Evolutionary conservation across 2,329 filamentous ascomycete genomes (phyloP).

Genomic region (Fusarium palustre): DNA sequence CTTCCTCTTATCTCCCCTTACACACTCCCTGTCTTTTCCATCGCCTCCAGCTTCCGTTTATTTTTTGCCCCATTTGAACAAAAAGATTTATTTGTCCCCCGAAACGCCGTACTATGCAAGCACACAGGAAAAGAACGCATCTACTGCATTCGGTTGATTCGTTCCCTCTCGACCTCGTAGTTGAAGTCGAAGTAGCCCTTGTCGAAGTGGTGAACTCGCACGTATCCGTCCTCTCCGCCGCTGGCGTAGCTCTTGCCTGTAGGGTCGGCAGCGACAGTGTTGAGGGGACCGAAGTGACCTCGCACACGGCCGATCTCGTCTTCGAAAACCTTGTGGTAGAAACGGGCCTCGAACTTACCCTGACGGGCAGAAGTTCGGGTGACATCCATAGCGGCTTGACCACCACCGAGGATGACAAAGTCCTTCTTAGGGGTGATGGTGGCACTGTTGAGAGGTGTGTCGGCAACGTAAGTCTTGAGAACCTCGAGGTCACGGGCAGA

Average conservation of each 20-base stretch:
- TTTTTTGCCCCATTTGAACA: slow-evolving; percentile 49
- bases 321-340: slow-evolving; percentile 99
- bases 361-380: slow-evolving; percentile 93
- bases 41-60: slow-evolving; percentile 35
- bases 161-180: slow-evolving; percentile 97
- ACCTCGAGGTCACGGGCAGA: slow-evolving; percentile 87
- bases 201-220: slow-evolving; percentile 98
- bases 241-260: slow-evolving; percentile 92
- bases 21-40: slow-evolving; percentile 29
- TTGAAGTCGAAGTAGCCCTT: slow-evolving; percentile 98
- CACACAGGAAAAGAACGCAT: slow-evolving; percentile 53
- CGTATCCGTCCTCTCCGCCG: slow-evolving; percentile 98
- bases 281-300: slow-evolving; percentile 96
- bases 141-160: slow-evolving; percentile 60
- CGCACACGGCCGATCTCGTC: slow-evolving; percentile 98
- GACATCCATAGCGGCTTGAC: slow-evolving; percentile 98
- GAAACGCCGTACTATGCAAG: slow-evolving; percentile 59
- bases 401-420: slow-evolving; percentile 97
- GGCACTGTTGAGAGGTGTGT: slow-evolving; percentile 96
- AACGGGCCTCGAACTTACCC: slow-evolving; percentile 98
- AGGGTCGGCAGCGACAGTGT: slow-evolving; percentile 95
- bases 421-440: slow-evolving; percentile 96
- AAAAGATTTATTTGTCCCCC: slow-evolving; percentile 47
- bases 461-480: slow-evolving; percentile 90
- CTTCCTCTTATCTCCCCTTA: slow-evolving; percentile 38